Conservation (phyloP, 2,329 filamentous ascomycete species). For the Karstenula rhodostoma region DNA sequence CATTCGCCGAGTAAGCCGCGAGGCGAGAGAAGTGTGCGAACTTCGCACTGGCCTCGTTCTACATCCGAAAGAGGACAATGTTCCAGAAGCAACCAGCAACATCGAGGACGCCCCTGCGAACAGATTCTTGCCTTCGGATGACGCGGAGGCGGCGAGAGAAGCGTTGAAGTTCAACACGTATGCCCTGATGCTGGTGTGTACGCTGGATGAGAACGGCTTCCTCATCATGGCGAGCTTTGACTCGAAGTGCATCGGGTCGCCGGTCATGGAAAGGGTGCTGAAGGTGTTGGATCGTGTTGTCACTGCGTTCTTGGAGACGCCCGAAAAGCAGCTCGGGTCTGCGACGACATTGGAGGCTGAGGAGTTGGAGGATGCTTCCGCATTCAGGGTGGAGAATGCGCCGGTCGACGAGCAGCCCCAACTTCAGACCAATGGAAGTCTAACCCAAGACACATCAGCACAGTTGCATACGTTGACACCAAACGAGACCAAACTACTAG, state of each 20-base stretch:
- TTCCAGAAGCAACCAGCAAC: slow-evolving; percentile 25
- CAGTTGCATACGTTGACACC: slow-evolving; percentile 26
- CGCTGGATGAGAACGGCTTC: slow-evolving; percentile 64
- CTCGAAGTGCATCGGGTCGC: slow-evolving; percentile 63
- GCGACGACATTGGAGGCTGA: slow-evolving; percentile 37
- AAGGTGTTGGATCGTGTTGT: slow-evolving; percentile 62
- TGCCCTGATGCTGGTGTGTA: slow-evolving; percentile 72
- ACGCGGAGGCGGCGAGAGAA: slow-evolving; percentile 66
- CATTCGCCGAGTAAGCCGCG: slow-evolving; percentile 57
- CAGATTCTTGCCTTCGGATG: slow-evolving; percentile 63
- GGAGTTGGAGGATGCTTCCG: slow-evolving; percentile 39
- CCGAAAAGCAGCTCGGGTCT: slow-evolving; percentile 42
- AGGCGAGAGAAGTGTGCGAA: slow-evolving; percentile 47
- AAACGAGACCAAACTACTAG: slow-evolving; percentile 36
- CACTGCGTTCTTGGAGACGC: slow-evolving; percentile 57
- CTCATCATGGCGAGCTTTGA: slow-evolving; percentile 71
- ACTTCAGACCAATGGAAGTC: slow-evolving; percentile 19
- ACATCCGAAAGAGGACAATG: slow-evolving; percentile 43
- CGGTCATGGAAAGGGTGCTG: slow-evolving; percentile 63
- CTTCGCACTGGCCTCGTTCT: slow-evolving; percentile 48
- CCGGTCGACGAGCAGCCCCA: slow-evolving; percentile 34
- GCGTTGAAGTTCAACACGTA: slow-evolving; percentile 66
- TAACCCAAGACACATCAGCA: background rate
- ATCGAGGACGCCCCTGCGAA: slow-evolving; percentile 54
- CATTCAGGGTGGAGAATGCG: slow-evolving; percentile 32